Evolutionary conservation across 352 stramenopile species (phyloP).

Genomic region (Globisporangium cederbergense): DNA sequence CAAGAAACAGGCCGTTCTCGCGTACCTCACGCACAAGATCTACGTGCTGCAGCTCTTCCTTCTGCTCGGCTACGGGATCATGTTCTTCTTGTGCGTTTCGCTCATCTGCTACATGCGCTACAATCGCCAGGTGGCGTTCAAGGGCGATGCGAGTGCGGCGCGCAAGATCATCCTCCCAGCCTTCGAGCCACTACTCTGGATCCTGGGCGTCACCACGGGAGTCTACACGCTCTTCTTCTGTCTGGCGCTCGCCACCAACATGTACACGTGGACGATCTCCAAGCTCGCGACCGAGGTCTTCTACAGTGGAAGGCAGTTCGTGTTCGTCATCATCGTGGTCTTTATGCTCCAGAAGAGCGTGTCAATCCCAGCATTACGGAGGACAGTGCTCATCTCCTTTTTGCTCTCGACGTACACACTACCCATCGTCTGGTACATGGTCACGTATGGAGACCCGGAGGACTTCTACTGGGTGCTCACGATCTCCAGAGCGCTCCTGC

Average conservation of each 20-base stretch:
- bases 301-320: conserved; percentile 49
- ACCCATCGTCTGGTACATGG: conserved; percentile 14
- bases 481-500: conserved; percentile 19
- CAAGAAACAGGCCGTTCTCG: background rate
- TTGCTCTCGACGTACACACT: conserved; percentile 43
- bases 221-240: conserved; percentile 31
- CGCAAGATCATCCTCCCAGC: conserved; percentile 37
- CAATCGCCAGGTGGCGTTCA: conserved; percentile 28
- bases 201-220: conserved; percentile 28
- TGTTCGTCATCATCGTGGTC: conserved; percentile 45
- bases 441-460: background rate
- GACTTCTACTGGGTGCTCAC: conserved; percentile 16
- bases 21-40: conserved; percentile 11
- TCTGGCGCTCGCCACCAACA: conserved; percentile 25
- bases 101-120: conserved; percentile 26
- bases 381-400: conserved; percentile 34
- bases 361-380: conserved; percentile 42
- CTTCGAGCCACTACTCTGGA: conserved; percentile 13
- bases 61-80: conserved; percentile 12
- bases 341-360: conserved; percentile 68
- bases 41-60: conserved; percentile 13
- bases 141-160: conserved; percentile 24
- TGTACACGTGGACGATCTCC: conserved; percentile 32
- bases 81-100: conserved; percentile 15
- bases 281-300: conserved; percentile 31